phyloP scores from a whole-genome alignment of 2,329 filamentous ascomycete genomes.

The Esteya vermicola region DNA sequence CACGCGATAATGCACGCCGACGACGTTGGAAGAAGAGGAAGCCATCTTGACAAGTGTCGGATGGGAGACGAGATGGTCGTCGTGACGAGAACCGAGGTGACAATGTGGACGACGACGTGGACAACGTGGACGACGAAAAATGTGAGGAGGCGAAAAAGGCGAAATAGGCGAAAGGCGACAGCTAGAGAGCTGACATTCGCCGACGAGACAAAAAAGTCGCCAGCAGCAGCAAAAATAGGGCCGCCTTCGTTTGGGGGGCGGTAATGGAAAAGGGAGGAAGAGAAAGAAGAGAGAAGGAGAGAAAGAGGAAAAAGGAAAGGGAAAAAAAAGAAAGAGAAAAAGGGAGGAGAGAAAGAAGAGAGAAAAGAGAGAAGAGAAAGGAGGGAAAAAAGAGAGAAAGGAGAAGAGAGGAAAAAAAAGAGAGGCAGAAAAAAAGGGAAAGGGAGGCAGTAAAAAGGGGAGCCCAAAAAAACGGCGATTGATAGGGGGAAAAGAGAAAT shows the following conservation, averaged over 20 bases:
- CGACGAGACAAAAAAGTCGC: too few species aligned
- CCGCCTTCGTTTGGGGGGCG: too few species aligned
- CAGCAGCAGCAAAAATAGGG: too few species aligned
- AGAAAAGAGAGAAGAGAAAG: neutral
- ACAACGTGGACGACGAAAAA: neutral
- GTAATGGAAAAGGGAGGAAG: neutral
- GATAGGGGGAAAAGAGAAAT: neutral
- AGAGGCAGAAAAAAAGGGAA: neutral
- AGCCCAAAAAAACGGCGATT: too few species aligned
- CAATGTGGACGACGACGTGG: neutral
- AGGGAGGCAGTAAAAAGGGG: neutral
- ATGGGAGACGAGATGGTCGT: neutral
- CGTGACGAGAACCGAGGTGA: neutral
- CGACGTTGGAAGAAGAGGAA: conserved; percentile 87
- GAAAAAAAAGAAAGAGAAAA: neutral
- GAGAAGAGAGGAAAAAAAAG: neutral
- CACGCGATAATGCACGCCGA: conserved; percentile 95
- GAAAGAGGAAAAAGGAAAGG: neutral
- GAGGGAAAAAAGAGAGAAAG: neutral
- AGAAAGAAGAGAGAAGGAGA: neutral
- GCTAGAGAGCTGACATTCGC: too few species aligned
- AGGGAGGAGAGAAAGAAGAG: neutral
- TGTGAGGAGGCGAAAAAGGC: neutral
- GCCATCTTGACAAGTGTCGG: conserved; percentile 44
- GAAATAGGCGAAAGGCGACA: neutral